Evolutionary conservation across 1,139 yeast species (phyloP), one percentile per base, ranked within the genome.

Genomic region (Yamadazyma epiphylla): DNA sequence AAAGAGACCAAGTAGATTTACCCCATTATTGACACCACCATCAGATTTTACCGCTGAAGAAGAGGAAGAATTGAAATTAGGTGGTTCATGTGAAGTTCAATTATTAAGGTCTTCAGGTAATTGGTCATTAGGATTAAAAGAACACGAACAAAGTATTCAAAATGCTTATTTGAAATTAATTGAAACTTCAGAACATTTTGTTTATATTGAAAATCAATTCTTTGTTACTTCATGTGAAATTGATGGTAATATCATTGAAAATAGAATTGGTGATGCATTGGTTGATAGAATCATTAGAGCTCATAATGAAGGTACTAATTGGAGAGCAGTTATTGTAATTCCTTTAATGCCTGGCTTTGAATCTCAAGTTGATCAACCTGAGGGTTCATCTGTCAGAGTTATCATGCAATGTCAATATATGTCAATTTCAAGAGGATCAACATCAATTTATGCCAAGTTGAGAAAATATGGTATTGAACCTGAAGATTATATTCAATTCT

Each of bases 321-420:
- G 99, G 99, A 80, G 80, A 43, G 97, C 97, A 1, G 74, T 88
- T 13, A 80, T 91, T 38, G 74, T 91, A 5, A 87, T 94, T 38
- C 99, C 99, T 3, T 66, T 94, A 45, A 87, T 91, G 94, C 99
- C 99, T 2, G 99, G 98, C 0, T 94, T 94, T 54, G 95, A 86
- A 49, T 81, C 95, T 12, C 87, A 88, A 44, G 95, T 94, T 21
- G 97, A 91, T 53, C 77, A 85, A 42, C 85, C 94, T 5, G 96
- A 88, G 45, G 98, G 96, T 5, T 83, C 96, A 0, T 78, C 95
- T 14, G 91, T 94, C 5, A 75, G 99, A 46, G 84, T 91, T 20
- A 94, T 94, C 46, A 89, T 91, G 95, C 94, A 89, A 60, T 88
- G 97, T 51, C 97, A 94, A 58, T 94, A 78, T 55, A 80, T 85